Evolutionary conservation across 1,139 yeast genomes (phyloP).

Genomic region (Debaryomycetaceae sp.): DNA sequence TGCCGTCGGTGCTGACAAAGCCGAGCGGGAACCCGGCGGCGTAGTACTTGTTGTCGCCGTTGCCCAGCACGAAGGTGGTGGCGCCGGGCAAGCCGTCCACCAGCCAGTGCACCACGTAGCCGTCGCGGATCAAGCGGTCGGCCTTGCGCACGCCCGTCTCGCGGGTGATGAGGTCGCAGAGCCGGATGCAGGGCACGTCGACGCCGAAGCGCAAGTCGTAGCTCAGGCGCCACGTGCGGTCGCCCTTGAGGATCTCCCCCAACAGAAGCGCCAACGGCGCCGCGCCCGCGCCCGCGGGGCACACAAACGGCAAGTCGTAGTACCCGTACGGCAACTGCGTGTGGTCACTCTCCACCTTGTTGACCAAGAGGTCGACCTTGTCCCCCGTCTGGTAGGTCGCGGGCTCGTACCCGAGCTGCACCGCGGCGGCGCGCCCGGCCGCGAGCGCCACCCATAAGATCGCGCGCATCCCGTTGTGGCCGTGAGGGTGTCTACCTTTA

Average conservation of each 20-base stretch:
- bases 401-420: conserved; percentile 20
- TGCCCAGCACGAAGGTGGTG: conserved; percentile 70
- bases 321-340: conserved; percentile 79
- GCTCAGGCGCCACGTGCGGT: conserved; percentile 72
- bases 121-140: conserved; percentile 56
- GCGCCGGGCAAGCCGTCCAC: conserved; percentile 88
- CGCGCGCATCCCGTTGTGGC: too few species aligned
- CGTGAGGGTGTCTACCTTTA: too few species aligned
- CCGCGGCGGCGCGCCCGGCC: too few species aligned
- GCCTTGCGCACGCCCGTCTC: conserved; percentile 53
- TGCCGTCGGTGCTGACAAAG: conserved; percentile 47
- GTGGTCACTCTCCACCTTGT: conserved; percentile 72
- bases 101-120: conserved; percentile 80
- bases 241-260: conserved; percentile 79
- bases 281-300: conserved; percentile 57
- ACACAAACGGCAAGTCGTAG: conserved; percentile 74
- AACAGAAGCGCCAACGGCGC: conserved; percentile 64
- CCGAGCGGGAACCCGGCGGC: conserved; percentile 90
- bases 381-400: conserved; percentile 47
- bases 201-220: conserved; percentile 57
- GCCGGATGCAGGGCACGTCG: conserved; percentile 59
- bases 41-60: conserved; percentile 60
- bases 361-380: conserved; percentile 64
- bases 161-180: conserved; percentile 61
- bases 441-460: too few species aligned